A percentile compares a stretch with the other conserved stretches of the same genome.
These are phyloP conservation scores for Pseudozyma pruni DNA, from an alignment of 1,284 basidiomycete genomes.

Conservation along the genomic window DNA sequence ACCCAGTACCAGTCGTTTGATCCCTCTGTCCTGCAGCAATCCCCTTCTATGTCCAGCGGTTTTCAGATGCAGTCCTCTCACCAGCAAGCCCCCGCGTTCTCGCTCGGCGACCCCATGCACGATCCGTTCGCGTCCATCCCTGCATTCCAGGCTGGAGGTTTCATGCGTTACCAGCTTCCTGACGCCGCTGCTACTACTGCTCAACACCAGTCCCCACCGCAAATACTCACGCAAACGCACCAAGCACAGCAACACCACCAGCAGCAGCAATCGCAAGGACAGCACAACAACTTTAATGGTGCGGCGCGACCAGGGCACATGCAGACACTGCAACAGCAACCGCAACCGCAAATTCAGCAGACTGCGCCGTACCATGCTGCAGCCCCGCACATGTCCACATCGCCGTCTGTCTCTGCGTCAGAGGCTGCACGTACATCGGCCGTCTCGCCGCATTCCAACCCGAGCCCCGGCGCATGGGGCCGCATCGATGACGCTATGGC, in stretches of 20 bases:
- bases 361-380: not conserved
- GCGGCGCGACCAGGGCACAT: not conserved
- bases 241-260: constrained; percentile 1
- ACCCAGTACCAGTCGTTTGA: constrained; percentile 32
- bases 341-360: constrained; percentile 9
- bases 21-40: constrained; percentile 28
- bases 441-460: constrained; percentile 12
- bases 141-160: constrained; percentile 21
- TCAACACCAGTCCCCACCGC: constrained; percentile 9
- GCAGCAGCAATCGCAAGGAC: constrained; percentile 10
- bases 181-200: not conserved
- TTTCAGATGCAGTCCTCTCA: constrained; percentile 9
- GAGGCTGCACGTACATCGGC: constrained; percentile 11
- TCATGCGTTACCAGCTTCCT: constrained; percentile 26
- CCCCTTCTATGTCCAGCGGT: constrained; percentile 4
- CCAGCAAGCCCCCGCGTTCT: constrained; percentile 7
- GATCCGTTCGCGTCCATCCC: constrained; percentile 22
- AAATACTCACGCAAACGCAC: constrained; percentile 14
- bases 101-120: constrained; percentile 10
- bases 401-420: not conserved
- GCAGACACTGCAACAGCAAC: not conserved
- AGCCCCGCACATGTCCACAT: not conserved
- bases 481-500: constrained; percentile 23
- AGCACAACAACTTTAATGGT: constrained; percentile 1
- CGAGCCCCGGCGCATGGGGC: constrained; percentile 14